Conservation (phyloP, 2,329 filamentous ascomycete genomes). For the Aspergillaceae sp. region DNA sequence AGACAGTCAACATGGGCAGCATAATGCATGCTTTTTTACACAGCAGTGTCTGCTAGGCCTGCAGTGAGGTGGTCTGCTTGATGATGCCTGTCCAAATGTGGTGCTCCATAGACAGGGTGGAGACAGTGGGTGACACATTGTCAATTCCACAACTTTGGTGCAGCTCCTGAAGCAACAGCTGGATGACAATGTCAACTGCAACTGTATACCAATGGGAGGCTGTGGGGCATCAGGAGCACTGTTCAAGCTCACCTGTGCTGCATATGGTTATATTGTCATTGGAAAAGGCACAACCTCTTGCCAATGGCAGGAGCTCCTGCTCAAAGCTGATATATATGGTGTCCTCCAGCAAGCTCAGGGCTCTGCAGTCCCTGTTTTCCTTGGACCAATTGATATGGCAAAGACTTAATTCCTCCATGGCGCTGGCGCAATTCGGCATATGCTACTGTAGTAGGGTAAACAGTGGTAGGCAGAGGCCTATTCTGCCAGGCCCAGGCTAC, state of each 20-base stretch:
- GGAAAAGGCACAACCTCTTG: constrained; percentile 24
- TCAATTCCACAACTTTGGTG: constrained; percentile 11
- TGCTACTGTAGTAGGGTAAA: too few species aligned
- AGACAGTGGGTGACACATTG: constrained; percentile 8
- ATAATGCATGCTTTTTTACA: constrained; percentile 14
- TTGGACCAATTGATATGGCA: constrained; percentile 17
- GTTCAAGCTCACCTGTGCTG: constrained; percentile 19
- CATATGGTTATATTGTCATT: constrained; percentile 19
- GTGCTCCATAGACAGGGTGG: constrained; percentile 9
- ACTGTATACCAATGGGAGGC: constrained; percentile 15
- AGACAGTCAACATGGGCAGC: too few species aligned
- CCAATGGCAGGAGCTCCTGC: constrained; percentile 16
- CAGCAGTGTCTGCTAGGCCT: constrained; percentile 19
- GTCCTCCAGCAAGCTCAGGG: constrained; percentile 16
- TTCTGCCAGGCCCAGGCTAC: too few species aligned
- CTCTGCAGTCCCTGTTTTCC: constrained; percentile 19
- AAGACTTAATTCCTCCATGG: not conserved
- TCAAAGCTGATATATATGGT: constrained; percentile 18
- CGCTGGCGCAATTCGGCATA: too few species aligned
- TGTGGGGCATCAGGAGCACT: constrained; percentile 18
- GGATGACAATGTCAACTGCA: constrained; percentile 16
- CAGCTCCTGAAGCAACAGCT: constrained; percentile 16
- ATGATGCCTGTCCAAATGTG: constrained; percentile 17
- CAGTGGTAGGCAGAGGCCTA: too few species aligned
- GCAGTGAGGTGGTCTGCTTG: constrained; percentile 11